These are phyloP conservation scores for Boechera stricta DNA, from an alignment of 345 rosid species.

Conservation along the genomic window DNA sequence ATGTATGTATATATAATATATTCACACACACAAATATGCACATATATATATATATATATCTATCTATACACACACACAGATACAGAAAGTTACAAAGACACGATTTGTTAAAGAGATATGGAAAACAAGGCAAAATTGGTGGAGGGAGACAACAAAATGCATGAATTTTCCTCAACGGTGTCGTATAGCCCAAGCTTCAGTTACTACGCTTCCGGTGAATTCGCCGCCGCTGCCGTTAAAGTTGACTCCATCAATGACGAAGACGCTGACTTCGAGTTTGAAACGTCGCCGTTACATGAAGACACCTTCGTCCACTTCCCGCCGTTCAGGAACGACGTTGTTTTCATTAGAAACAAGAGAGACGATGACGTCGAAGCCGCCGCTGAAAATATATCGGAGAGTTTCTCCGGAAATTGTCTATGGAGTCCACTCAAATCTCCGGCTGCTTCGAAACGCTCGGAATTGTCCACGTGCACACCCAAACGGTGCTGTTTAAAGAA, in stretches of 20 bases:
- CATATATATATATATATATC: no score
- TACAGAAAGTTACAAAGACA: not conserved
- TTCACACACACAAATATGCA: not conserved
- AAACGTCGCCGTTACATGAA: constrained; percentile 34
- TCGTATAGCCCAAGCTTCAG: constrained; percentile 75
- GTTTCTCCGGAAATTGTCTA: constrained; percentile 45
- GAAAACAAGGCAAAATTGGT: not conserved
- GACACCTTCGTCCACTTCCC: constrained; percentile 32
- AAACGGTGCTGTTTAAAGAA: constrained; percentile 56
- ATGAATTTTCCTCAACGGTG: constrained; percentile 41
- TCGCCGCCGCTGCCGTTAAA: constrained; percentile 50
- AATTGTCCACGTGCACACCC: not conserved
- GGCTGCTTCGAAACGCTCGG: constrained; percentile 29
- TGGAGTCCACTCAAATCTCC: constrained; percentile 31
- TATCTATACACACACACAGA: not conserved
- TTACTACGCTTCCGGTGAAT: constrained; percentile 52
- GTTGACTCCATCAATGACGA: constrained; percentile 37
- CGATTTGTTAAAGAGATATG: not conserved
- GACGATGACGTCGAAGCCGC: constrained; percentile 28
- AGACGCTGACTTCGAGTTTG: constrained; percentile 71
- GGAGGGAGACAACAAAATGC: constrained; percentile 33
- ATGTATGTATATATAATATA: not conserved
- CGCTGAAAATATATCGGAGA: constrained; percentile 40
- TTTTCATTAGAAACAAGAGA: not conserved
- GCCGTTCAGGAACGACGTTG: constrained; percentile 16